Conservation (phyloP, 139 green algal genomes). For the Chlamydomonas sp. region DNA sequence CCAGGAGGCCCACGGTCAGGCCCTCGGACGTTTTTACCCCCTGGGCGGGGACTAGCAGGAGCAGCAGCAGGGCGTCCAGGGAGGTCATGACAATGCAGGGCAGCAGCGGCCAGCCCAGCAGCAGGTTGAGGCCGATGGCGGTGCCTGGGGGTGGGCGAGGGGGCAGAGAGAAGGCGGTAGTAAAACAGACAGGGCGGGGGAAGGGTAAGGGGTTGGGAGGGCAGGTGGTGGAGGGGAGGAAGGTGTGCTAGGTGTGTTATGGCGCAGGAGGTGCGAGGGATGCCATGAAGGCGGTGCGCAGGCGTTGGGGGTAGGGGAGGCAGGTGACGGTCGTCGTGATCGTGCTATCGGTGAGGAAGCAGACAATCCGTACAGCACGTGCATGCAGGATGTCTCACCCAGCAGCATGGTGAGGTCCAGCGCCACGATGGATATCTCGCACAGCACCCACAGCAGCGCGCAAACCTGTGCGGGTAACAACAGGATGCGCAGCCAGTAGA, state of each 20-base stretch:
- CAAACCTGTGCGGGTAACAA: slow-evolving; percentile 34
- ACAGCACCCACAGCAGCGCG: slow-evolving; percentile 51
- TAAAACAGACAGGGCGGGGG: not conserved
- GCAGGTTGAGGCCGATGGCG: slow-evolving; percentile 69
- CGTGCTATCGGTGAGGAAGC: not conserved
- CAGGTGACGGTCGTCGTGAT: too few species aligned
- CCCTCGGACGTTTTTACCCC: slow-evolving; percentile 51
- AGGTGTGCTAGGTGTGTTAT: too few species aligned
- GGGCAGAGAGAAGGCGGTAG: too few species aligned
- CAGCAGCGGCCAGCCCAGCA: slow-evolving; percentile 63
- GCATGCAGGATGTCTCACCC: slow-evolving; percentile 30
- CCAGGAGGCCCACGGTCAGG: slow-evolving; percentile 61
- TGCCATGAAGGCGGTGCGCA: not conserved
- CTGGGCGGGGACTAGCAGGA: slow-evolving; percentile 56
- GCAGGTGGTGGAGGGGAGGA: not conserved
- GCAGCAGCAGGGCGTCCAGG: slow-evolving; percentile 57
- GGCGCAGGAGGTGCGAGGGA: not conserved
- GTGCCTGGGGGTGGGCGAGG: slow-evolving; percentile 42
- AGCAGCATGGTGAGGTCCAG: slow-evolving; percentile 76
- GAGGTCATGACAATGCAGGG: slow-evolving; percentile 63
- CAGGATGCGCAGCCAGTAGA: too few species aligned
- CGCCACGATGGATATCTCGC: slow-evolving; percentile 68
- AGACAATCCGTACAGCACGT: not conserved
- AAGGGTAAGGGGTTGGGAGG: not conserved
- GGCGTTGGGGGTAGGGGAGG: too few species aligned